Evolutionary conservation across 805 yeast species (phyloP).

Genomic region (Zygosaccharomyces bisporus): DNA sequence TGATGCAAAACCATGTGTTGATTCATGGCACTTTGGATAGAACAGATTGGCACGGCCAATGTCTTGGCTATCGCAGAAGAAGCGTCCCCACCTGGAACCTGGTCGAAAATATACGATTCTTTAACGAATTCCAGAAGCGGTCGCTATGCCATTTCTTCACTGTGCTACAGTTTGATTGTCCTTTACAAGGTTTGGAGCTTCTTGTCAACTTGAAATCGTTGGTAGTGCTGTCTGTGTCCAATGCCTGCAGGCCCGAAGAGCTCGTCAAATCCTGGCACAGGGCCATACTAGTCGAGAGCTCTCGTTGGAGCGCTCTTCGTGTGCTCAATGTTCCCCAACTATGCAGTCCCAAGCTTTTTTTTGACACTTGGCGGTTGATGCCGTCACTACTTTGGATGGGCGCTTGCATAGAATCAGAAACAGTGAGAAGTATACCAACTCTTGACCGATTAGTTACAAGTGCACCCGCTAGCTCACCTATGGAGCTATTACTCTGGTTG

Average conservation of each 20-base stretch:
- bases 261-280: slow-evolving; percentile 12
- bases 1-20: slow-evolving; percentile 4
- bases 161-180: slow-evolving; percentile 5
- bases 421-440: slow-evolving; percentile 8
- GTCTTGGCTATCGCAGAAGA: slow-evolving; percentile 1
- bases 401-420: slow-evolving; percentile 3
- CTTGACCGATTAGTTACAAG: slow-evolving; percentile 3
- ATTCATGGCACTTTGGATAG: not conserved
- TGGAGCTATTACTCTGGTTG: slow-evolving; percentile 2
- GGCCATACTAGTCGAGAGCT: slow-evolving; percentile 4
- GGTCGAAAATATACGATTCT: slow-evolving; percentile 6
- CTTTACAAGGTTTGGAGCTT: slow-evolving; percentile 2
- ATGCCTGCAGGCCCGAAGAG: slow-evolving; percentile 5
- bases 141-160: slow-evolving; percentile 6
- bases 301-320: slow-evolving; percentile 13
- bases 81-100: slow-evolving; percentile 2
- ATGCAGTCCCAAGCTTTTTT: slow-evolving; percentile 13
- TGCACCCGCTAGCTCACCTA: not conserved
- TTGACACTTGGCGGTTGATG: slow-evolving; percentile 11
- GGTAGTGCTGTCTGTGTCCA: slow-evolving; percentile 9
- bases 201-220: slow-evolving; percentile 11
- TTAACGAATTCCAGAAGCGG: slow-evolving; percentile 4
- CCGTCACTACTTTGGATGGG: slow-evolving; percentile 12
- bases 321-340: slow-evolving; percentile 13
- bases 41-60: slow-evolving; percentile 3